Evolutionary conservation across 2,329 filamentous ascomycete genomes (phyloP).

Genomic region (Pseudovirgaria hyperparasitica): DNA sequence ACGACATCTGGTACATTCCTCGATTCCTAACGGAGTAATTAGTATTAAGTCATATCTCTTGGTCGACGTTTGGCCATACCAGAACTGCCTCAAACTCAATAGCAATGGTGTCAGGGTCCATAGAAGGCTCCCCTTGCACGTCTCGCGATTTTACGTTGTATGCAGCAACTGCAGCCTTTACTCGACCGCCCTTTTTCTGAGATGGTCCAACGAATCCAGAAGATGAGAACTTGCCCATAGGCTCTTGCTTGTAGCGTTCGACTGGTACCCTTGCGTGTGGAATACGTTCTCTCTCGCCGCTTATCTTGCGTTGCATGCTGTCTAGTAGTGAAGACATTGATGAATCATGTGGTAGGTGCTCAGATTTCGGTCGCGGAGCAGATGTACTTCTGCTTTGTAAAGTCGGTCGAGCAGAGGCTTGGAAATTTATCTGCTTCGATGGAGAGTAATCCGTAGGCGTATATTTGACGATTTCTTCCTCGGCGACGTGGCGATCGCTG

Average conservation of each 20-base stretch:
- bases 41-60: slow-evolving; percentile 40
- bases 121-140: slow-evolving; percentile 16
- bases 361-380: slow-evolving; percentile 36
- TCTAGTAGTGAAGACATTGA: slow-evolving; percentile 29
- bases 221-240: too few species aligned
- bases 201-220: too few species aligned
- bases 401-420: slow-evolving; percentile 35
- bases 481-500: slow-evolving; percentile 30
- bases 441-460: slow-evolving; percentile 48
- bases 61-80: slow-evolving; percentile 37
- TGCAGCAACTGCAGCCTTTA: slow-evolving; percentile 52
- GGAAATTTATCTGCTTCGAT: slow-evolving; percentile 49
- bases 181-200: slow-evolving; percentile 37
- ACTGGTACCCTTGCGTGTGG: slow-evolving; percentile 20
- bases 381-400: slow-evolving; percentile 17
- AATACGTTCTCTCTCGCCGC: slow-evolving; percentile 18
- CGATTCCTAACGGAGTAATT: slow-evolving; percentile 52
- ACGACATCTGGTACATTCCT: slow-evolving; percentile 91
- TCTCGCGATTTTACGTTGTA: slow-evolving; percentile 42
- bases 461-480: slow-evolving; percentile 45
- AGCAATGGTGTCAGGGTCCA: slow-evolving; percentile 45
- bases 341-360: slow-evolving; percentile 28
- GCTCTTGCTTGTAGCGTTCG: too few species aligned
- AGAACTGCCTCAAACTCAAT: slow-evolving; percentile 49
- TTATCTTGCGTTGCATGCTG: slow-evolving; percentile 24